phyloP scores from a whole-genome alignment of 495 filamentous ascomycete genomes.

The Neurospora sp. region DNA sequence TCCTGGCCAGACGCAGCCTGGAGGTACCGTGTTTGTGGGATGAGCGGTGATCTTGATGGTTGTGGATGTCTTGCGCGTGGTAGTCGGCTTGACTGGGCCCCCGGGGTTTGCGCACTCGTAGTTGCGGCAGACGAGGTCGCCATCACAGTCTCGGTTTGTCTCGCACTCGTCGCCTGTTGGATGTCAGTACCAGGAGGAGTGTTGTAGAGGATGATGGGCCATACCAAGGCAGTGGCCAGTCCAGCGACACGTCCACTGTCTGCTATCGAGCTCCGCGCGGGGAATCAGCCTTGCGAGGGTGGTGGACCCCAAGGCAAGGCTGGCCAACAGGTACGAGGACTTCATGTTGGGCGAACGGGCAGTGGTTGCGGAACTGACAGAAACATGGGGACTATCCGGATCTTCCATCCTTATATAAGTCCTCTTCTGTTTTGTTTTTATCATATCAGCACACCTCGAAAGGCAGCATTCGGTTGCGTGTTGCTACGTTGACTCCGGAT shows the following conservation, averaged over 20 bases:
- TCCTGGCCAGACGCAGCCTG: conserved; percentile 6
- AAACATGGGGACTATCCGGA: background rate
- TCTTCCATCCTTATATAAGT: background rate
- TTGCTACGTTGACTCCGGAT: background rate
- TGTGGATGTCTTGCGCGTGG: conserved; percentile 2
- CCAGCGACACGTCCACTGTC: conserved; percentile 9
- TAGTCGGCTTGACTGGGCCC: background rate
- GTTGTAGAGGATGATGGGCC: too few species aligned
- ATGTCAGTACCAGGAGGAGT: too few species aligned
- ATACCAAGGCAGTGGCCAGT: conserved; percentile 19
- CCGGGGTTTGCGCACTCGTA: conserved; percentile 7
- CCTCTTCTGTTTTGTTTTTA: too few species aligned
- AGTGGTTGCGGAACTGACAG: background rate
- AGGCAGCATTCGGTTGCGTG: background rate
- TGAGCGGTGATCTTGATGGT: conserved; percentile 1
- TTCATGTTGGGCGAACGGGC: background rate
- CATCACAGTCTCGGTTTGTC: conserved; percentile 14
- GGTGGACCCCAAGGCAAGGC: background rate
- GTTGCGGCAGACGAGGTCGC: conserved; percentile 9
- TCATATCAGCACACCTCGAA: background rate
- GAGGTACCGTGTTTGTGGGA: background rate
- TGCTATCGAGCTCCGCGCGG: background rate
- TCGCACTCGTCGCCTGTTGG: conserved; percentile 15
- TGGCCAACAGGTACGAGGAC: background rate
- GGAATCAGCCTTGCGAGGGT: background rate